Evolutionary conservation across 2,329 filamentous ascomycete genomes (phyloP).

Genomic region (Stylonectria norvegica): DNA sequence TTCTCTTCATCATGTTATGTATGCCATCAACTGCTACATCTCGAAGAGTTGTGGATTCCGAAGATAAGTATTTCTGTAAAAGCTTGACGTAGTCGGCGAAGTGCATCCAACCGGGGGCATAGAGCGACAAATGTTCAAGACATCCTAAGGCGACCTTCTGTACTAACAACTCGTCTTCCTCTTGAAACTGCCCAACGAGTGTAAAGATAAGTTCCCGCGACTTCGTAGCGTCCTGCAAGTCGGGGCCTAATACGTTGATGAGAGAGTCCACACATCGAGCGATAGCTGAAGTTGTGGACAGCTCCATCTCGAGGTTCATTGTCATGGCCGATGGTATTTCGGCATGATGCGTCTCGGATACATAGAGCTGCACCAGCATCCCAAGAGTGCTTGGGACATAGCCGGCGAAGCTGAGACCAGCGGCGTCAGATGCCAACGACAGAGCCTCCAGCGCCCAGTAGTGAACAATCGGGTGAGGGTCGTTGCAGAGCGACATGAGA

Average conservation of each 20-base stretch:
- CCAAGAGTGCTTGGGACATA: conserved; percentile 89
- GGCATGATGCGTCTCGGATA: conserved; percentile 84
- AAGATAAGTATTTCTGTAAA: conserved; percentile 74
- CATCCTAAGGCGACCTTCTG: conserved; percentile 77
- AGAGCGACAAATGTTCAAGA: conserved; percentile 86
- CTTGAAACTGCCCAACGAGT: conserved; percentile 76
- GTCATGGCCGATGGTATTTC: conserved; percentile 76
- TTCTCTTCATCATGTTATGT: conserved; percentile 91
- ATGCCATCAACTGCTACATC: conserved; percentile 83
- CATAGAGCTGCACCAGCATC: conserved; percentile 90
- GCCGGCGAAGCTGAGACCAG: conserved; percentile 84
- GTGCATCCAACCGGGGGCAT: conserved; percentile 83
- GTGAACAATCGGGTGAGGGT: conserved; percentile 91
- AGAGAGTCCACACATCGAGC: conserved; percentile 89
- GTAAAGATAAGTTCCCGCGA: conserved; percentile 89
- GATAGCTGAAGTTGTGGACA: conserved; percentile 77
- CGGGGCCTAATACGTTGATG: conserved; percentile 92
- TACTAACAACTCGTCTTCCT: conserved; percentile 67
- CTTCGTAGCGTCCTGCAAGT: conserved; percentile 88
- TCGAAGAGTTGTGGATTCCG: conserved; percentile 64
- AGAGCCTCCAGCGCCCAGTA: conserved; percentile 94
- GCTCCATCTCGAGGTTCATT: conserved; percentile 85
- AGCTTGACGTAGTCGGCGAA: conserved; percentile 79
- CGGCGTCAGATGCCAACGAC: conserved; percentile 82
- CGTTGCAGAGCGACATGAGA: conserved; percentile 94